A percentile compares a stretch with the other conserved stretches of the same genome.
These are phyloP conservation scores for Podospora australis DNA, from an alignment of 495 filamentous ascomycete genomes.

Conservation along the genomic window DNA sequence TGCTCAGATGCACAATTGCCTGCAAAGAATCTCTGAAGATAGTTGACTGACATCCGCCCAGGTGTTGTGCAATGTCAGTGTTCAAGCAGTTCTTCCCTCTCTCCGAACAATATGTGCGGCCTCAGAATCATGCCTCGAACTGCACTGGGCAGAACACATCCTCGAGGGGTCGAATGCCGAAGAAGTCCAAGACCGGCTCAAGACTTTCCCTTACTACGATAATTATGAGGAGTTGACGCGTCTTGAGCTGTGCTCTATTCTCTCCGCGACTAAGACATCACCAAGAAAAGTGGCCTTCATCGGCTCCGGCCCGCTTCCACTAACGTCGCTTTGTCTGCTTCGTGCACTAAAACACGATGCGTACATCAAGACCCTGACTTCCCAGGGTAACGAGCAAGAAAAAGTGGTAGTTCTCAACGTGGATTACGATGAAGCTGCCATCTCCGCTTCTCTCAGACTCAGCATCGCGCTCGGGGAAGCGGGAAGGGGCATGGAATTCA, in stretches of 20 bases:
- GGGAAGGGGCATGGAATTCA: slow-evolving; percentile 24
- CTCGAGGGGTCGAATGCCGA: slow-evolving; percentile 5
- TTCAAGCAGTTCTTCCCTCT: slow-evolving; percentile 15
- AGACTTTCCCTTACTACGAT: slow-evolving; percentile 24
- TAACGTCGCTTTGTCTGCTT: slow-evolving; percentile 26
- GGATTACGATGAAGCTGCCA: slow-evolving; percentile 17
- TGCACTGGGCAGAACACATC: slow-evolving; percentile 19
- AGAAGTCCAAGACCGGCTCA: slow-evolving; percentile 11
- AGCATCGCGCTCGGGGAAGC: slow-evolving; percentile 10
- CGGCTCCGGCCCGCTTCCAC: slow-evolving; percentile 25
- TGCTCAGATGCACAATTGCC: neutral
- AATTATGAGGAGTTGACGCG: slow-evolving; percentile 28
- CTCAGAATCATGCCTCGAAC: slow-evolving; percentile 22
- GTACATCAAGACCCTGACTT: neutral
- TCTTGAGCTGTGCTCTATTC: slow-evolving; percentile 24
- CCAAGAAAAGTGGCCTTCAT: slow-evolving; percentile 24
- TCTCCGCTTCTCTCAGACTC: slow-evolving; percentile 14
- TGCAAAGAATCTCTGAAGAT: neutral
- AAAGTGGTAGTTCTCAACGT: slow-evolving; percentile 20
- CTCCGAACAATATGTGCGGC: slow-evolving; percentile 23
- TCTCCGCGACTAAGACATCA: slow-evolving; percentile 10
- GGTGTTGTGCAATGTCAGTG: slow-evolving; percentile 12
- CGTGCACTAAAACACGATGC: slow-evolving; percentile 10
- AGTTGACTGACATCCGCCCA: neutral
- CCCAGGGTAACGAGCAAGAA: neutral